Conservation (phyloP, 495 filamentous ascomycete species). For the Penicillium chermesinum region DNA sequence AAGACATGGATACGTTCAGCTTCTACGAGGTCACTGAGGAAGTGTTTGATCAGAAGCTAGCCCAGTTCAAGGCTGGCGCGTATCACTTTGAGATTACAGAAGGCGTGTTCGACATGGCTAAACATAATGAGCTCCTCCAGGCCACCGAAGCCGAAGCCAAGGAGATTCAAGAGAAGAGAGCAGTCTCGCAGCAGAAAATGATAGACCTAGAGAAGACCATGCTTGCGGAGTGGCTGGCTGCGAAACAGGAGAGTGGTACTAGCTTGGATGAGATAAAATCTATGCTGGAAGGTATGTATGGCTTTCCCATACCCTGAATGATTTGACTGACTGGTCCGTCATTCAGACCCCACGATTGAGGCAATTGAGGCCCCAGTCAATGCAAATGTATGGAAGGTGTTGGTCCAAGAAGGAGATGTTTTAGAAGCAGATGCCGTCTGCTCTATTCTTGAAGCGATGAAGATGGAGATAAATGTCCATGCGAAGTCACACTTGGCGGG, state of each 20-base stretch:
- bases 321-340: neutral
- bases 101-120: conserved; percentile 48
- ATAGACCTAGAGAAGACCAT: conserved; percentile 38
- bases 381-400: conserved; percentile 57
- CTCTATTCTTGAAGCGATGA: conserved; percentile 51
- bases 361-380: conserved; percentile 28
- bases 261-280: conserved; percentile 37
- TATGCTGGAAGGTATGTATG: conserved; percentile 34
- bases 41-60: conserved; percentile 35
- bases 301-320: too few species aligned
- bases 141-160: conserved; percentile 39
- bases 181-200: conserved; percentile 44
- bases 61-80: conserved; percentile 39
- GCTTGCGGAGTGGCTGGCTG: conserved; percentile 40
- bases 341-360: conserved; percentile 35
- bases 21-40: conserved; percentile 49
- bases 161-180: conserved; percentile 35
- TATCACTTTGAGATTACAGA: conserved; percentile 48
- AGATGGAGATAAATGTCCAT: conserved; percentile 35
- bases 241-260: conserved; percentile 42
- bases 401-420: conserved; percentile 37
- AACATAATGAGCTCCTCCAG: conserved; percentile 43
- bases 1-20: conserved; percentile 53
- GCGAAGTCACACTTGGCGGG: neutral
- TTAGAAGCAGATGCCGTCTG: conserved; percentile 31